These are phyloP conservation scores for Daldinia loculata DNA, from an alignment of 495 filamentous ascomycete species.

Conservation along the genomic window DNA sequence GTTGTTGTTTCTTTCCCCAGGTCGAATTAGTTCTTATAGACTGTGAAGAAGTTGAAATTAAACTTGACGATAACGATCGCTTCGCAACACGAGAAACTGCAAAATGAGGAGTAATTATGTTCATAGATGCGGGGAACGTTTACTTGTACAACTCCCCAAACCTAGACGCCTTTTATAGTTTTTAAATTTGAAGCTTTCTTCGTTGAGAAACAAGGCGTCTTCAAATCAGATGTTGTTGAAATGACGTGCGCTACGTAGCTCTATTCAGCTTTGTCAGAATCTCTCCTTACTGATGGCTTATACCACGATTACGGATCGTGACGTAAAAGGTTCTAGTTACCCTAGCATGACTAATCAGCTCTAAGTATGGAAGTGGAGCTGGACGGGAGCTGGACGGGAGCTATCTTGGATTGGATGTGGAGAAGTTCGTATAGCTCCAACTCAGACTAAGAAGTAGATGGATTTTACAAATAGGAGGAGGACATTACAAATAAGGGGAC, in stretches of 20 bases:
- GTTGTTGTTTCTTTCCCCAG: neutral
- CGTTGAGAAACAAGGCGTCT: neutral
- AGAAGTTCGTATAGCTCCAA: neutral
- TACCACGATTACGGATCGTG: conserved; percentile 39
- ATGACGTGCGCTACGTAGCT: conserved; percentile 23
- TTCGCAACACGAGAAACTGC: conserved; percentile 11
- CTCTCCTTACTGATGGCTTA: conserved; percentile 17
- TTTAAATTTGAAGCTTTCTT: conserved; percentile 4
- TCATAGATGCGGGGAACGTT: conserved; percentile 31
- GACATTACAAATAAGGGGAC: too few species aligned
- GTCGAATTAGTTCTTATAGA: conserved; percentile 8
- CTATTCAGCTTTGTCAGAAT: conserved; percentile 32
- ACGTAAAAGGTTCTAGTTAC: conserved; percentile 25
- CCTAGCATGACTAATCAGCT: conserved; percentile 15
- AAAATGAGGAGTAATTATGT: conserved; percentile 1
- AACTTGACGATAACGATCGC: neutral
- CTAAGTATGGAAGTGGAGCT: neutral
- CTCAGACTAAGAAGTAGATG: too few species aligned
- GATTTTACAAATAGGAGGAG: too few species aligned
- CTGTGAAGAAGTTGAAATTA: neutral
- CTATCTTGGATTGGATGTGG: neutral
- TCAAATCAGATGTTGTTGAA: conserved; percentile 16
- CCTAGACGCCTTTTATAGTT: neutral
- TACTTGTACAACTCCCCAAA: neutral
- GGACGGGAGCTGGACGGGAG: neutral